Percentiles rank a stretch among this genome's conserved stretches.
phyloP scores from a whole-genome alignment of 2,329 filamentous ascomycete genomes.

The Trichophaea hybrida region DNA sequence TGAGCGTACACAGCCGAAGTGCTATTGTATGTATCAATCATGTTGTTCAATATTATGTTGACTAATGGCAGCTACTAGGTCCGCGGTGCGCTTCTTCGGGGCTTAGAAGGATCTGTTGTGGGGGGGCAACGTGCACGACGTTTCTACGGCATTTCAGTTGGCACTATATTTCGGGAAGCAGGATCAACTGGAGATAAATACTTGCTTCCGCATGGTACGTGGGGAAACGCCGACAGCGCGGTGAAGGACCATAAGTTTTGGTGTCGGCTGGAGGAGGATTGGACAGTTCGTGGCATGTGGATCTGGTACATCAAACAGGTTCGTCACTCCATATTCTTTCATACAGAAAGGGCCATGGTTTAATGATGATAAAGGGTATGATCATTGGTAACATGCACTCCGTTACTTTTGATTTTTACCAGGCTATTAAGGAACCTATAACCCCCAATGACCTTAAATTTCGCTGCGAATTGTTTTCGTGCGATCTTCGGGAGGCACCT shows the following conservation, averaged over 20 bases:
- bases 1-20: slow-evolving; percentile 68
- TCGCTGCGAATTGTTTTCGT: neutral
- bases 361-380: neutral
- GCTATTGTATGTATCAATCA: neutral
- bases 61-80: slow-evolving; percentile 9
- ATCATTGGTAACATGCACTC: neutral
- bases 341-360: neutral
- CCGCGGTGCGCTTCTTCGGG: slow-evolving; percentile 54
- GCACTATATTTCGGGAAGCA: neutral
- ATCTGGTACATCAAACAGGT: neutral
- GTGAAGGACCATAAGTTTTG: neutral
- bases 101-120: slow-evolving; percentile 65
- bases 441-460: neutral
- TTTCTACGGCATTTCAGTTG: slow-evolving; percentile 53
- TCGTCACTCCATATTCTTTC: neutral
- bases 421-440: neutral
- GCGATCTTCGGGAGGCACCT: neutral
- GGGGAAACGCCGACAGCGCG: neutral
- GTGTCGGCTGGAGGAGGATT: neutral
- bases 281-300: neutral
- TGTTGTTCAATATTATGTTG: neutral
- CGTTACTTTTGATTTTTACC: neutral
- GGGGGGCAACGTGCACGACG: slow-evolving; percentile 58
- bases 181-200: too few relatives aligned
- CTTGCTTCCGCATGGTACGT: too few relatives aligned